phyloP scores from a whole-genome alignment of 1,139 yeast genomes.

The Candida sp. region DNA sequence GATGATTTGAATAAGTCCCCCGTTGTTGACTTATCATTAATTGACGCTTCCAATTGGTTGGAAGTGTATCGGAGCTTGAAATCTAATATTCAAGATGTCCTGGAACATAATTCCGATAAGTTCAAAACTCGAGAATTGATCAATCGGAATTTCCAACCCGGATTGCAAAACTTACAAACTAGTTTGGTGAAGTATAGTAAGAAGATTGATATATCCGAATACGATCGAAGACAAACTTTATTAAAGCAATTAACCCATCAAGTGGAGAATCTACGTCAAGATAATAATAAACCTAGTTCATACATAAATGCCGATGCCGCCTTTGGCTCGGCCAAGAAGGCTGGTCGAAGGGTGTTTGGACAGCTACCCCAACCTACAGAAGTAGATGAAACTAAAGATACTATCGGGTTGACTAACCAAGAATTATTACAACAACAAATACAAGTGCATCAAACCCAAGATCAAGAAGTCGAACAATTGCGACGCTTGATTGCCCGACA shows the following conservation, averaged over 20 bases:
- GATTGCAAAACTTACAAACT: slow-evolving; percentile 17
- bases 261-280: slow-evolving; percentile 3
- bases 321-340: neutral
- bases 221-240: slow-evolving; percentile 18
- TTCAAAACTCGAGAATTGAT: slow-evolving; percentile 20
- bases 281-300: slow-evolving; percentile 1
- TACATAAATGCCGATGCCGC: neutral
- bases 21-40: slow-evolving; percentile 8
- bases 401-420: slow-evolving; percentile 53
- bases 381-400: slow-evolving; percentile 59
- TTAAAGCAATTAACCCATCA: slow-evolving; percentile 18
- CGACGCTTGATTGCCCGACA: slow-evolving; percentile 62
- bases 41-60: slow-evolving; percentile 35
- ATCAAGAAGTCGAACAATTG: slow-evolving; percentile 58
- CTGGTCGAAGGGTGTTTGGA: slow-evolving; percentile 50
- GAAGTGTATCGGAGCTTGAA: slow-evolving; percentile 32
- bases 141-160: slow-evolving; percentile 21
- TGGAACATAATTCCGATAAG: slow-evolving; percentile 11
- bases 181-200: slow-evolving; percentile 18
- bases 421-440: slow-evolving; percentile 65
- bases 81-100: slow-evolving; percentile 21
- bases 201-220: slow-evolving; percentile 15
- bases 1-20: slow-evolving; percentile 6
- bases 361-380: slow-evolving; percentile 18
- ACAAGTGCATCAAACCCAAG: slow-evolving; percentile 60